phyloP scores from a whole-genome alignment of 495 filamentous ascomycete species.

The Neurospora sp. region DNA sequence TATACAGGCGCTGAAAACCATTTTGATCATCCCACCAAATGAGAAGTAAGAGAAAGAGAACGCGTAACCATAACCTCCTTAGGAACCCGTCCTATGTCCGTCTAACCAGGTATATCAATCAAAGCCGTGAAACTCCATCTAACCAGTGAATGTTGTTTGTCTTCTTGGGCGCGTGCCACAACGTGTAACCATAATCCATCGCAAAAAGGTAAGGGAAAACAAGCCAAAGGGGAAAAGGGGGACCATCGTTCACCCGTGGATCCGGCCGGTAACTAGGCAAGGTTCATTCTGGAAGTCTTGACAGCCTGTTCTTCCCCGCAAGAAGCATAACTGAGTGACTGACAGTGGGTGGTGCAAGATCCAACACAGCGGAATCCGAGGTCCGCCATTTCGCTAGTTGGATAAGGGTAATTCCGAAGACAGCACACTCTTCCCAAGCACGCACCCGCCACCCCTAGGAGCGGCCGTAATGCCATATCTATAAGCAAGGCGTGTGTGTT shows the following conservation, averaged over 20 bases:
- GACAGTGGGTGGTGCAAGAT: slow-evolving; percentile 1
- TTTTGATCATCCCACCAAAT: not conserved
- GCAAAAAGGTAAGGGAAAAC: not conserved
- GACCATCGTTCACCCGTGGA: not conserved
- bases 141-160: not conserved
- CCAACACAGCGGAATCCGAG: slow-evolving; percentile 7
- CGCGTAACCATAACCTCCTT: not conserved
- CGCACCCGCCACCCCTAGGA: not conserved
- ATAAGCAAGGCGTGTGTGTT: not conserved
- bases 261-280: not conserved
- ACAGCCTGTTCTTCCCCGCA: not conserved
- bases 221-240: not conserved
- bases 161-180: not conserved
- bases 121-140: not conserved
- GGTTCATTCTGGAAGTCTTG: not conserved
- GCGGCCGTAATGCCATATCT: not conserved
- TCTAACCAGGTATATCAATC: not conserved
- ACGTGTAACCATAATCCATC: not conserved
- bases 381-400: not conserved
- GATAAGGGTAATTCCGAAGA: not conserved
- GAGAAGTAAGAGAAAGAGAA: not conserved
- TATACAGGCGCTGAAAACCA: not conserved
- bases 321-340: not conserved
- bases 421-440: not conserved
- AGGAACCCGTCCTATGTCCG: not conserved